A percentile compares a stretch with the other conserved stretches of the same genome.
phyloP scores from a whole-genome alignment of 2,329 filamentous ascomycete species.

The Fusarium pseudograminearum region DNA sequence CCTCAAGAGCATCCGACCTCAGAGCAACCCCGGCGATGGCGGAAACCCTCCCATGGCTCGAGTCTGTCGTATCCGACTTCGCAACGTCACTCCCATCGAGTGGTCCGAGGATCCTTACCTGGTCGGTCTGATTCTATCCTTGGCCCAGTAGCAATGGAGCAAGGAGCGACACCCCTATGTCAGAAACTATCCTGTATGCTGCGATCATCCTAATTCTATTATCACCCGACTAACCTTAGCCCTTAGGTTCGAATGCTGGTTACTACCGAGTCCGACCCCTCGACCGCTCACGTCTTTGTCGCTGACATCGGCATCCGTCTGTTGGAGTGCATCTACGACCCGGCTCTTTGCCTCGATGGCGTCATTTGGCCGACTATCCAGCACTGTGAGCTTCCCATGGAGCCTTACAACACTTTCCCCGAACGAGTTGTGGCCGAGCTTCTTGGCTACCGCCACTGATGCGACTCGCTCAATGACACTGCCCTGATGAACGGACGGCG shows the following conservation, averaged over 20 bases:
- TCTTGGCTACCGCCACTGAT: not conserved
- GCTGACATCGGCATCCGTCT: not conserved
- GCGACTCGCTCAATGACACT: not conserved
- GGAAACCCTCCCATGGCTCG: not conserved
- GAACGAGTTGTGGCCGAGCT: not conserved
- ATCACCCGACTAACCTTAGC: rapidly evolving
- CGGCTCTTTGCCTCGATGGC: not conserved
- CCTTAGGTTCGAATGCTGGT: not conserved
- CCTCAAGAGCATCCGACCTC: not conserved
- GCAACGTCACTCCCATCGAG: not conserved
- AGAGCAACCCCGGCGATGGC: not conserved
- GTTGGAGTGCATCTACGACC: not conserved
- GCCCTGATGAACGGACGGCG: not conserved
- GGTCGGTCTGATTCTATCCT: not conserved
- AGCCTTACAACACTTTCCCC: not conserved
- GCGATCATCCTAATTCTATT: rapidly evolving
- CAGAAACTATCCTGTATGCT: not conserved
- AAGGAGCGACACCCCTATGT: not conserved
- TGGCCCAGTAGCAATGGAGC: not conserved
- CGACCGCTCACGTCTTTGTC: not conserved
- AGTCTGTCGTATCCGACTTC: not conserved
- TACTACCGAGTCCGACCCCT: not conserved
- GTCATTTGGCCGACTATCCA: not conserved
- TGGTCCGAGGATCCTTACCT: not conserved
- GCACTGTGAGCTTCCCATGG: not conserved